Base-by-base conservation (phyloP, 768 basidiomycete genomes). In the Suillus clintonianus region DNA sequence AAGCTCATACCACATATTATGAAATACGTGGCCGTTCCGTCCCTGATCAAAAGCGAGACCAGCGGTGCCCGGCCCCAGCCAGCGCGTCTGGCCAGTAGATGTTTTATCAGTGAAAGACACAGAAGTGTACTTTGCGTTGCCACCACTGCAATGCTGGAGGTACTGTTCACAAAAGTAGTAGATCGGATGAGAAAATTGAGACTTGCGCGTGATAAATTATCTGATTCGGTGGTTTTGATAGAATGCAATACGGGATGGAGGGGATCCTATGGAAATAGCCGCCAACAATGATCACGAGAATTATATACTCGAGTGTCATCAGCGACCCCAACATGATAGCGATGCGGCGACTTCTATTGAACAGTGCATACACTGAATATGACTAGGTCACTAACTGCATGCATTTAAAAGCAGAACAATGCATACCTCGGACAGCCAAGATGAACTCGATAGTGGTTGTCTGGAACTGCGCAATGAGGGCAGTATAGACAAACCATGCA, bases 21-120 rank as follows among this genome's bases (percentile, higher is more conserved):
- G 37, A 79, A 50, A 68, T 81, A 83, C 1, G 80, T 79, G 74
- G 79, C 78, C 3, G 79, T 77, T 8, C 83, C 79, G 68, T 85
- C 83, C n/a, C 78, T 77, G 68, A 81, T 72, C 15, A 84, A 71
- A 51, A 83, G 65, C 6, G 74, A 63, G 14, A 82, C 65, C 8
- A 84, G 68, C 0, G 80, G 82, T 1, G 78, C 75, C 55, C 80
- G 76, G 32, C 79, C 80, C 80, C 79, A 80, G 11, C 80, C 80
- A 0, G 69, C 69, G 47, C 77, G 77, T 9, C 75, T 61, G 3
- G 77, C 74, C 22, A 66, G 32, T 1, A 76, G 56, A 64, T 79
- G 80, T 63, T 81, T 82, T 47, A 70, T 72, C 2, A 73, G 14
- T 1, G 80, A 79, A 45, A 83, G 71, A n/a, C 63, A 67, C 36